Base-by-base conservation (phyloP, 257 asterid genomes). In the Nicotiana tabacum region DNA sequence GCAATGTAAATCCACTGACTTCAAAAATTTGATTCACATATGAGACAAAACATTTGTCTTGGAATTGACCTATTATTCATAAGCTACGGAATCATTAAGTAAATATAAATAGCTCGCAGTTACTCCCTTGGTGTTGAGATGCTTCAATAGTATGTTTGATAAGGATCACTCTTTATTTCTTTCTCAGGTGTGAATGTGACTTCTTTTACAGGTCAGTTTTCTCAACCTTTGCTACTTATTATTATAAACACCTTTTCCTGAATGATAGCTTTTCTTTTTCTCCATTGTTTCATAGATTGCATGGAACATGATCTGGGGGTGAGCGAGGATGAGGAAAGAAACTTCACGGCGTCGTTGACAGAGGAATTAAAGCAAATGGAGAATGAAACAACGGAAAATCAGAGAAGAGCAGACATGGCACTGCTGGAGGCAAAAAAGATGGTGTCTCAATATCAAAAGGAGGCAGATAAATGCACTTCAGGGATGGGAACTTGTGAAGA, bases 401-500 rank as follows among this genome's bases (percentile, higher is more conserved):
- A 83, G 46, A 77, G 48, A 67, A 77, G 30, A 30, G 85, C 82
- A 33, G 85, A 81, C 11, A 56, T 30, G 78, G 66, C 65, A 51
- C 57, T 81, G 10, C 35, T 81, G 4, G 89, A 83, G 87, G 90
- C 82, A 80, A 86, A 81, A 84, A 88, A 56, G 77, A 82, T 90
- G 86, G 85, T 88, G 13, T 83, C 84, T 1, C 92, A 87, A 57
- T 91, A 84, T 81, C 92, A 90, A 82, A 88, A 83, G 83, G 92
- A 91, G 80, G 91, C 92, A 53, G 90, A 87, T 64, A 91, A 91
- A 87, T 91, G 95, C 90, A 89, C 85, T 39, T 83, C 90, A 12
- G 93, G 91, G 10, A 86, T 90, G 77, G 89, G 88, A 77, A 89
- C 92, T 13, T 91, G 93, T 57, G 93, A 90, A 83, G 90, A 84